Percentiles rank a stretch among this genome's conserved stretches.
Conservation (phyloP, 1,139 yeast genomes). For the Arxiozyma telluris region DNA sequence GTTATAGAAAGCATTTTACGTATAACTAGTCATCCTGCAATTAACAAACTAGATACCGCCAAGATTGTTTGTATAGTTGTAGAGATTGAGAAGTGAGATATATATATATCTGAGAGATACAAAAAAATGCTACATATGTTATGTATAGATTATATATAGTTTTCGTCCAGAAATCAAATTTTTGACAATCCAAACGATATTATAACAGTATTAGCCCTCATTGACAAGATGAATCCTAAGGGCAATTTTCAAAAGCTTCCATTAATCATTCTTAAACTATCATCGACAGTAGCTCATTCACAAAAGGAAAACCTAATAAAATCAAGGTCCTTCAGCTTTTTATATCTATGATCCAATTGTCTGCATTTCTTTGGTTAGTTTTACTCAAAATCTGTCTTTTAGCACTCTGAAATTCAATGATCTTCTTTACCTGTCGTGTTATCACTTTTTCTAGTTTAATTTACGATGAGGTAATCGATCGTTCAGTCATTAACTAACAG, state of each 20-base stretch:
- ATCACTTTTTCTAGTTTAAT: not conserved
- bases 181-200: not conserved
- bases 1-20: slow-evolving; percentile 46
- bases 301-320: not conserved
- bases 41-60: slow-evolving; percentile 47
- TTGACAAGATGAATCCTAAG: not conserved
- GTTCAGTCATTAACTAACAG: not conserved
- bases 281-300: not conserved
- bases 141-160: not conserved
- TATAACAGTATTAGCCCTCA: not conserved
- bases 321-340: not conserved
- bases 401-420: not conserved
- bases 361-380: not conserved
- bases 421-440: not conserved
- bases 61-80: slow-evolving; percentile 53
- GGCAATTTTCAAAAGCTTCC: not conserved
- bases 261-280: too few species aligned
- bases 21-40: slow-evolving; percentile 44
- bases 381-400: not conserved
- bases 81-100: slow-evolving; percentile 26
- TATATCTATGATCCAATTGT: not conserved
- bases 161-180: not conserved
- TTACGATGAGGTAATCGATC: not conserved
- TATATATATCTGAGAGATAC: not conserved
- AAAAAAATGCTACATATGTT: too few species aligned